Evolutionary conservation across 225 moss, liverwort and hornwort species (phyloP).

Genomic region (Ulota crispa): DNA sequence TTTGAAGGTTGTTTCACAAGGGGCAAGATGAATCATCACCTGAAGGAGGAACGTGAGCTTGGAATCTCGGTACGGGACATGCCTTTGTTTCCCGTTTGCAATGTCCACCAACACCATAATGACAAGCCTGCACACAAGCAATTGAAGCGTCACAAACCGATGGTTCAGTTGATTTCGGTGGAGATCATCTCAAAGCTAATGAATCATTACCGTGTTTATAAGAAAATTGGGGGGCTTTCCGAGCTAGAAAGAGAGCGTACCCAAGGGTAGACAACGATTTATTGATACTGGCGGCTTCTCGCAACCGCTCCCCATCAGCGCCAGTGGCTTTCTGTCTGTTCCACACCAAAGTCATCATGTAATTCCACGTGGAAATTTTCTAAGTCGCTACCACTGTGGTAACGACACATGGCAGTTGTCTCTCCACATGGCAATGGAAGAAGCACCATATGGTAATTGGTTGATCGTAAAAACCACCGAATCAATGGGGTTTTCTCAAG

Average conservation of each 20-base stretch:
- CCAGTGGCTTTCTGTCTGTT: conserved; percentile 91
- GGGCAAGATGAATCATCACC: conserved; percentile 38
- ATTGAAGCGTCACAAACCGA: not conserved
- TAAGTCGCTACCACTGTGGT: not conserved
- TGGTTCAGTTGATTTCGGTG: not conserved
- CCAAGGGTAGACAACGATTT: conserved; percentile 96
- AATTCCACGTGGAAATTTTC: not conserved
- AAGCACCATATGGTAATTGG: not conserved
- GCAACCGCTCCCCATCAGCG: conserved; percentile 88
- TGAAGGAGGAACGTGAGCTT: conserved; percentile 98
- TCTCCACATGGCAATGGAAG: not conserved
- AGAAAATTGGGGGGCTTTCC: too few species aligned
- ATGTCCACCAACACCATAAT: conserved; percentile 96
- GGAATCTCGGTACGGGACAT: conserved; percentile 95
- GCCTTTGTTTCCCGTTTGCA: conserved; percentile 92
- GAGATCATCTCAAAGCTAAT: not conserved
- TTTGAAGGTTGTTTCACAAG: not conserved
- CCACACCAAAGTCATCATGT: not conserved
- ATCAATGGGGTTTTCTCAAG: not conserved
- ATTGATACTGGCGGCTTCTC: conserved; percentile 95
- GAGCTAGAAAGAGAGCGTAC: conserved; percentile 40
- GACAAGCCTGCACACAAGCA: conserved; percentile 60
- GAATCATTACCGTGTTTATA: not conserved
- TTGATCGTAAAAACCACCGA: not conserved
- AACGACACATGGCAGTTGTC: not conserved